phyloP scores from a whole-genome alignment of 2,329 filamentous ascomycete species.

The Penicillium vulpinum region DNA sequence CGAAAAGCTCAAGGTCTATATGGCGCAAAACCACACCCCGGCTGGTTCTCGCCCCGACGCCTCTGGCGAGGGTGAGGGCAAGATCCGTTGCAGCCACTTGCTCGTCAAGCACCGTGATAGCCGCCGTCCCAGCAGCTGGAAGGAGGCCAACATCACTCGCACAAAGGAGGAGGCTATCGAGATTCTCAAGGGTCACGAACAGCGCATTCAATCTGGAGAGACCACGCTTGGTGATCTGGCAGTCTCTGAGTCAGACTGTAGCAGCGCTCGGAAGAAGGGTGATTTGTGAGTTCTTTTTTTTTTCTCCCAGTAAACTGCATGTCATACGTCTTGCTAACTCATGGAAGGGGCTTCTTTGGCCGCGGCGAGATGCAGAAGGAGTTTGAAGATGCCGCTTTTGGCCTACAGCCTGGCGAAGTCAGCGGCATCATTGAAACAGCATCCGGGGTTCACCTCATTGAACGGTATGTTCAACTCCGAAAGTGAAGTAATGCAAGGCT shows the following conservation, averaged over 20 bases:
- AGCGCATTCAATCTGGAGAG: constrained; percentile 70
- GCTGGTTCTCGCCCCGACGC: constrained; percentile 34
- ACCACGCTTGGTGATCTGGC: constrained; percentile 78
- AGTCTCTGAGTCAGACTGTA: constrained; percentile 88
- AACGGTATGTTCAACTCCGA: constrained; percentile 65
- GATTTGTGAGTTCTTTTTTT: constrained; percentile 80
- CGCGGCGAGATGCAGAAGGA: constrained; percentile 97
- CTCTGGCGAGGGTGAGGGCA: constrained; percentile 61
- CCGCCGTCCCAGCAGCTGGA: constrained; percentile 88
- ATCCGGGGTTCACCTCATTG: constrained; percentile 92
- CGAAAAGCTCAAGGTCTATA: constrained; percentile 89
- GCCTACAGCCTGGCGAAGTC: constrained; percentile 80
- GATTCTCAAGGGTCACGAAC: constrained; percentile 74
- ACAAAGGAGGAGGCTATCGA: constrained; percentile 80
- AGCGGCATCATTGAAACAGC: constrained; percentile 88
- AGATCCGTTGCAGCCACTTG: constrained; percentile 90
- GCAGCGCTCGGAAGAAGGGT: constrained; percentile 88
- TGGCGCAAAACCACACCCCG: constrained; percentile 77
- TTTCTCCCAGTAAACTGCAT: not conserved
- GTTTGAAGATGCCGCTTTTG: constrained; percentile 94
- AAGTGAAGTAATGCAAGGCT: not conserved
- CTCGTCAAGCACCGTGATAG: constrained; percentile 91
- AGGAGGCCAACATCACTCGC: constrained; percentile 83
- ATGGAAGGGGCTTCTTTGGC: constrained; percentile 77
- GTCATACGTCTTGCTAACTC: not conserved